Evolutionary conservation across 1,284 basidiomycete species (phyloP), one percentile per base, ranked within the genome.

Genomic region (Trametes hirsuta): DNA sequence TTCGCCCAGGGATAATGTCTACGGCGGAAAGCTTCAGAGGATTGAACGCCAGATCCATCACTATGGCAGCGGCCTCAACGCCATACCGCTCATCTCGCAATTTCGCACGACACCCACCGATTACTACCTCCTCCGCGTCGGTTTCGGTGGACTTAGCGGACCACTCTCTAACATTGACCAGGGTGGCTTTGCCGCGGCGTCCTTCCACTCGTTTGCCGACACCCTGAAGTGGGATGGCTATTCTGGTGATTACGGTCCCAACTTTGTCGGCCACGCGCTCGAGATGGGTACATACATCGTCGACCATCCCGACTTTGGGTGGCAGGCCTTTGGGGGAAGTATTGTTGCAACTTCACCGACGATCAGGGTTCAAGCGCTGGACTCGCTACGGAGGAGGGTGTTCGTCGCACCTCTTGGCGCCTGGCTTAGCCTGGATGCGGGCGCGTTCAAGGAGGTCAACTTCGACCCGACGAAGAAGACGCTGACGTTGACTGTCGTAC

Each of bases 21-120:
- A 84, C 58, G 84, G 81, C 10, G 83, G 82, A 2, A 84, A 85
- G 63, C 75, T 85, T 2, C 78, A 81, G 66, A 75, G 83, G 36
- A 81, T 83, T 61, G 84, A 86, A 69, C 75, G 84, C 4, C 83
- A 85, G 67, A 80, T 85, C 37, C 84, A 85, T 66, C 84, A 86
- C 67, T 86, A 86, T 65, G 84, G 84, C 46, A 83, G 81, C 66
- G 83, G 83, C 9, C 73, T 86, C 24, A 85, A 85, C 64, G 80
- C 84, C 3, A 74, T 85, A 14, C 83, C 84, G 8, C 73, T 86
- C 42, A 79, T 84, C 41, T 76, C 78, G 4, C 77, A 80, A 39
- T 86, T 81, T 66, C 72, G 82, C 68, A 69, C 79, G 5, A 73
- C 75, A 22, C 83, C 84, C 2, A 74, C 76, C 12, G 82, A 85